These are phyloP conservation scores for Vanilla planifolia DNA, from an alignment of 106 monocot species.

Conservation along the genomic window DNA sequence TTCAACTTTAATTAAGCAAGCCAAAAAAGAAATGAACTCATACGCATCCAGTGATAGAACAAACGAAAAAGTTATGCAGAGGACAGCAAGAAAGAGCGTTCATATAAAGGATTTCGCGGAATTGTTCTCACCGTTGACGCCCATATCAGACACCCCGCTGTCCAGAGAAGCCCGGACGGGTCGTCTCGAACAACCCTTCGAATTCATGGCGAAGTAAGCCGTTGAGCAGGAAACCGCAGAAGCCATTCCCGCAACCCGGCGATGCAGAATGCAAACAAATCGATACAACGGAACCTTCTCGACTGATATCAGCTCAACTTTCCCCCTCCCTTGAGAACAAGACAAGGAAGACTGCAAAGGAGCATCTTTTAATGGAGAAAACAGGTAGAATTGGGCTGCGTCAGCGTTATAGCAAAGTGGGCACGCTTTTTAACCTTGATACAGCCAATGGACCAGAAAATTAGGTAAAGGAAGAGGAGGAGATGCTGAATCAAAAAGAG, in stretches of 20 bases:
- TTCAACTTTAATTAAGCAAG: too few species aligned
- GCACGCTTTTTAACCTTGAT: too few species aligned
- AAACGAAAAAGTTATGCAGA: too few species aligned
- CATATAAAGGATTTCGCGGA: not conserved
- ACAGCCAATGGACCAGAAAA: too few species aligned
- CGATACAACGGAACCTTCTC: not conserved
- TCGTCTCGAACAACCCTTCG: conserved; percentile 5
- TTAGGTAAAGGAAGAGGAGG: too few species aligned
- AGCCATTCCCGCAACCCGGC: conserved; percentile 20
- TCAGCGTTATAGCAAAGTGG: not conserved
- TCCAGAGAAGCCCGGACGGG: conserved; percentile 44
- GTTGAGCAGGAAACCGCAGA: conserved; percentile 26
- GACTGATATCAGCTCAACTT: not conserved
- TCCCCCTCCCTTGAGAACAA: not conserved
- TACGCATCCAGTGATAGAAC: too few species aligned
- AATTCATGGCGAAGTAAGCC: conserved; percentile 13
- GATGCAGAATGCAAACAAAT: not conserved
- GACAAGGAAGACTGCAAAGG: not conserved
- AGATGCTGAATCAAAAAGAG: too few species aligned
- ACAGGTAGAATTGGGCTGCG: not conserved
- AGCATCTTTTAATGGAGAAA: not conserved
- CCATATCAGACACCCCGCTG: conserved; percentile 65
- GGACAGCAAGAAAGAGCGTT: too few species aligned
- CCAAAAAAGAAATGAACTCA: too few species aligned
- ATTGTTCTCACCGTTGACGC: conserved; percentile 48